Conservation (phyloP, 1,139 yeast species). For the Yamadazyma blattariae region DNA sequence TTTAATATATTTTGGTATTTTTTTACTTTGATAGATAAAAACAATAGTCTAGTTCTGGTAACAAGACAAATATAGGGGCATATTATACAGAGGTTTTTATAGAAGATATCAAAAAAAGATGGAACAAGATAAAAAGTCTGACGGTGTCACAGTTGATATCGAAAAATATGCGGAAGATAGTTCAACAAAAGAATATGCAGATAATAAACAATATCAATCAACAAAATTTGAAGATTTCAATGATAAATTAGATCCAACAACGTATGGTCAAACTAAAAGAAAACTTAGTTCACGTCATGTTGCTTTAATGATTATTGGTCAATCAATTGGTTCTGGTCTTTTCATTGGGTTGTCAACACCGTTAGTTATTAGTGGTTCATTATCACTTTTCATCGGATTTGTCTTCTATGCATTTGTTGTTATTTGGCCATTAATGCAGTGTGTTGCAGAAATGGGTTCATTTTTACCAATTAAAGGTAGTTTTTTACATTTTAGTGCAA, state of each 20-base stretch:
- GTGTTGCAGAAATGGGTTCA: constrained; percentile 40
- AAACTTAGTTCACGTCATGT: constrained; percentile 44
- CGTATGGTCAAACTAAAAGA: constrained; percentile 36
- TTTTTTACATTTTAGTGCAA: constrained; percentile 34
- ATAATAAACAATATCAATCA: neutral
- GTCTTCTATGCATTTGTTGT: constrained; percentile 31
- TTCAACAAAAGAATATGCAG: neutral
- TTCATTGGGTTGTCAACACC: constrained; percentile 37
- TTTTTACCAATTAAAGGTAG: constrained; percentile 40
- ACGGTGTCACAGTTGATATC: constrained; percentile 21
- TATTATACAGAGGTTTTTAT: no score
- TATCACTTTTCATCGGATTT: constrained; percentile 36
- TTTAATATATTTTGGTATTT: no score
- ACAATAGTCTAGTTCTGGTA: no score
- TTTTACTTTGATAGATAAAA: no score
- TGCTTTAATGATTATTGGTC: constrained; percentile 50
- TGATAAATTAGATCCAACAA: constrained; percentile 27
- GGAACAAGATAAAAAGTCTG: no score
- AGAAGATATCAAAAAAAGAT: no score
- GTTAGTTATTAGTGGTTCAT: constrained; percentile 34
- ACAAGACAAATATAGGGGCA: no score
- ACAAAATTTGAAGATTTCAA: constrained; percentile 31
- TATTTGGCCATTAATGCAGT: constrained; percentile 41
- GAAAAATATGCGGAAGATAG: constrained; percentile 16
- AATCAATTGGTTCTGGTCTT: constrained; percentile 49